These are phyloP conservation scores for Xylaria sp. DNA, from an alignment of 2,329 filamentous ascomycete species.

Conservation along the genomic window DNA sequence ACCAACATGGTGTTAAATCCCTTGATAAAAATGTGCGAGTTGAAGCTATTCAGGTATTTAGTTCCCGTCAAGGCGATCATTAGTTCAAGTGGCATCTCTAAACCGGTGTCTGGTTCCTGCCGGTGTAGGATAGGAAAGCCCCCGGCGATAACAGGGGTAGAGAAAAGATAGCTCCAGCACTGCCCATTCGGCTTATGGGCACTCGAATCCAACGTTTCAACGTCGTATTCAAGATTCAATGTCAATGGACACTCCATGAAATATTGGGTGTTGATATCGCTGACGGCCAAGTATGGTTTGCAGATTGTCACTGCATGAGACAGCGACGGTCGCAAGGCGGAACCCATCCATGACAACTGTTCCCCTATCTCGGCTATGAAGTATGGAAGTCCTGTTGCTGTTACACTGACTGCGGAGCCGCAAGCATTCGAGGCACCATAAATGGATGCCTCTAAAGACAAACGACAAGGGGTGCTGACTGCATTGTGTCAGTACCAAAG, in stretches of 20 bases:
- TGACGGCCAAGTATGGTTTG: neutral
- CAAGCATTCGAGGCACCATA: no score
- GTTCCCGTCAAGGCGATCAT: slow-evolving; percentile 42
- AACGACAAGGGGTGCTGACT: slow-evolving; percentile 4
- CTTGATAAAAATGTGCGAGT: slow-evolving; percentile 48
- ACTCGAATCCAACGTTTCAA: neutral
- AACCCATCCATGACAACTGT: slow-evolving; percentile 52
- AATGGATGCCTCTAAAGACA: neutral
- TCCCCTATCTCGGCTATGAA: slow-evolving; percentile 51
- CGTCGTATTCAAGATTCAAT: neutral
- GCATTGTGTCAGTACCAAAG: neutral
- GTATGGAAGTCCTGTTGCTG: slow-evolving; percentile 18
- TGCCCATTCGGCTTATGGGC: slow-evolving; percentile 33
- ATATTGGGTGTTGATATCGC: neutral
- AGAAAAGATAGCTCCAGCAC: slow-evolving; percentile 50
- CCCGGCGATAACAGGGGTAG: slow-evolving; percentile 45
- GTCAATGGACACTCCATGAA: neutral
- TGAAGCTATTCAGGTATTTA: slow-evolving; percentile 42
- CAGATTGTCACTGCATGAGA: slow-evolving; percentile 41
- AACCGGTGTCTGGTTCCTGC: slow-evolving; percentile 38
- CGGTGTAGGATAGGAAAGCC: slow-evolving; percentile 48
- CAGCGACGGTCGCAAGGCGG: slow-evolving; percentile 22
- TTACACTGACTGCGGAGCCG: neutral
- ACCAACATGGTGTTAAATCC: slow-evolving; percentile 52
- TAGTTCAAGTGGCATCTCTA: slow-evolving; percentile 50